These are phyloP conservation scores for Vigna nakashimae DNA, from an alignment of 306 rosid genomes.

Conservation along the genomic window DNA sequence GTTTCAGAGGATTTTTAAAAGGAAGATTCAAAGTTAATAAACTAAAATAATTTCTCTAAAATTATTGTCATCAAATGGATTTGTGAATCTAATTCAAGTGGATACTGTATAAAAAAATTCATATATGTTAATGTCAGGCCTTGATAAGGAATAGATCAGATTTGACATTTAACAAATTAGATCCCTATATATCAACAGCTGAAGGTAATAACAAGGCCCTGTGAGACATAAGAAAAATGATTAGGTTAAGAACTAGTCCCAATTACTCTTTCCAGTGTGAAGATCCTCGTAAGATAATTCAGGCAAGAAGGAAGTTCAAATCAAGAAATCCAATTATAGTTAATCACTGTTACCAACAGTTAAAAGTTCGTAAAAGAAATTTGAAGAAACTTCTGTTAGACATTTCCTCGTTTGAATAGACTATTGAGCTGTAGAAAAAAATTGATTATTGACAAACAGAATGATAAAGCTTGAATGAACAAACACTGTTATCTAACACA, in stretches of 20 bases:
- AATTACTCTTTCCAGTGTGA: constrained; percentile 2
- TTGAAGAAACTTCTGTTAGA: too few species aligned
- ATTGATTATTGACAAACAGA: too few species aligned
- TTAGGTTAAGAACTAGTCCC: not conserved
- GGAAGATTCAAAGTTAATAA: constrained; percentile 6
- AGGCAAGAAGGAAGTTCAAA: constrained; percentile 31
- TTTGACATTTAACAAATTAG: constrained; percentile 23
- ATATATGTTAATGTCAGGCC: constrained; percentile 1
- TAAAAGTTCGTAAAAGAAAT: too few species aligned
- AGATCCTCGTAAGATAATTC: constrained; percentile 9
- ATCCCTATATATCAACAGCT: not conserved
- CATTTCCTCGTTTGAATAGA: too few species aligned
- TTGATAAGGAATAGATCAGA: not conserved
- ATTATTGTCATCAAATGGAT: not conserved
- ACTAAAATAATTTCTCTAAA: not conserved
- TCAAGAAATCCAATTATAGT: not conserved
- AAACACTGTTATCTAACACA: too few species aligned
- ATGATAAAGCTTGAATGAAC: too few species aligned
- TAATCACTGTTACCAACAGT: not conserved
- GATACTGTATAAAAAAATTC: constrained; percentile 6
- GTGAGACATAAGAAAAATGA: constrained; percentile 1
- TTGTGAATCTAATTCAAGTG: not conserved
- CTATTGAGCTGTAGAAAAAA: too few species aligned
- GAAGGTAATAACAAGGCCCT: not conserved
- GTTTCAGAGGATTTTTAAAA: not conserved